A percentile compares a stretch with the other conserved stretches of the same genome.
phyloP scores from a whole-genome alignment of 352 stramenopile genomes.

The Phytopythium oedochilum region DNA sequence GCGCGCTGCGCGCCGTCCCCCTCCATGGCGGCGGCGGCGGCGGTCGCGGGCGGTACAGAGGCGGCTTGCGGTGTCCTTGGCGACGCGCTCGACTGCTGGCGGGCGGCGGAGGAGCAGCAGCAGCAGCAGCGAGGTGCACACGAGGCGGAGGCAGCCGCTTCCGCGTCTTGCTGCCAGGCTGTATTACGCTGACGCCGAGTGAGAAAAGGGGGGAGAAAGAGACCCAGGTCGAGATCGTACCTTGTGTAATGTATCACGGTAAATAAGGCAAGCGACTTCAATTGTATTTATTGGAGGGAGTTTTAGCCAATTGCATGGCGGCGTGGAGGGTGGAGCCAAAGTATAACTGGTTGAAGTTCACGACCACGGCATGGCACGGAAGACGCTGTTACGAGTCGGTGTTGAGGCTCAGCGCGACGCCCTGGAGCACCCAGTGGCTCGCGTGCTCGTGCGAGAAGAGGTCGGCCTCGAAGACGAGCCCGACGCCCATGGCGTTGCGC shows the following conservation, averaged over 20 bases:
- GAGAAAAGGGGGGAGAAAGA: not conserved
- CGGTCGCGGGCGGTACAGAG: too few species aligned
- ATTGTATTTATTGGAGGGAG: too few species aligned
- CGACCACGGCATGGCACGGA: too few species aligned
- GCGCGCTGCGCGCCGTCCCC: conserved; percentile 28
- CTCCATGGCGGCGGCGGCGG: not conserved
- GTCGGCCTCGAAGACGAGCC: conserved; percentile 93
- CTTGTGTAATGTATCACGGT: not conserved
- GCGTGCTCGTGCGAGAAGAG: conserved; percentile 89
- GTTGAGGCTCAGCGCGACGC: conserved; percentile 92
- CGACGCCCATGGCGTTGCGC: conserved; percentile 94
- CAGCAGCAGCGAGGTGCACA: not conserved
- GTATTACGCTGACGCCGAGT: not conserved
- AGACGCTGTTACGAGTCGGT: conserved; percentile 90
- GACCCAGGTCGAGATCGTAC: not conserved
- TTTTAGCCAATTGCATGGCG: too few species aligned
- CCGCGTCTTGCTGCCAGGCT: not conserved
- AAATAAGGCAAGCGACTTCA: not conserved
- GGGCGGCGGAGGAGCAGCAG: too few species aligned
- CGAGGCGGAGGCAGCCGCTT: too few species aligned
- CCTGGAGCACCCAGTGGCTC: conserved; percentile 94
- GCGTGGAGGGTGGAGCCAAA: too few species aligned
- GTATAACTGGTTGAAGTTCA: not conserved
- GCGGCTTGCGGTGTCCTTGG: too few species aligned
- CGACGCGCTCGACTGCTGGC: too few species aligned